These are phyloP conservation scores for Amanita pseudoporphyria DNA, from an alignment of 768 basidiomycete genomes.

Conservation along the genomic window DNA sequence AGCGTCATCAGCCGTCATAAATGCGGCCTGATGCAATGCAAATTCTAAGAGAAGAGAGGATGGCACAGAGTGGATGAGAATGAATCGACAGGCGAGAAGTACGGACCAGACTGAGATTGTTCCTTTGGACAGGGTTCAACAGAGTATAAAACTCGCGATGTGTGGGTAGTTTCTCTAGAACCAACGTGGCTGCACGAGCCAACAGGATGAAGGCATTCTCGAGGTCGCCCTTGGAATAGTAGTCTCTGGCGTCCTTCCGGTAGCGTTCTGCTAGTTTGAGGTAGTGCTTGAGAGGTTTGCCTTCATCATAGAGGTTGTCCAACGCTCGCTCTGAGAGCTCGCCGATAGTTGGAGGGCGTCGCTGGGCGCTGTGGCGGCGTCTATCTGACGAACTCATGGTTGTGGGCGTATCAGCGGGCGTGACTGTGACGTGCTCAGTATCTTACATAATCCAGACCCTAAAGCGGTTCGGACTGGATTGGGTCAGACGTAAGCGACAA, in stretches of 20 bases:
- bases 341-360: conserved; percentile 48
- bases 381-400: conserved; percentile 7
- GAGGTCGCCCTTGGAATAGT: conserved; percentile 41
- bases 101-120: conserved; percentile 65
- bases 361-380: conserved; percentile 1
- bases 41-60: neutral
- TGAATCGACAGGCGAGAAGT: conserved; percentile 4
- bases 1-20: neutral
- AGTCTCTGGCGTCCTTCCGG: conserved; percentile 43
- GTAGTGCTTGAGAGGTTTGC: conserved; percentile 54
- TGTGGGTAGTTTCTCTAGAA: conserved; percentile 67
- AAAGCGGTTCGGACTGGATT: too few relatives aligned
- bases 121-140: conserved; percentile 47
- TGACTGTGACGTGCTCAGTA: too few relatives aligned
- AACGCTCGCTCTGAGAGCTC: conserved; percentile 58
- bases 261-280: conserved; percentile 56
- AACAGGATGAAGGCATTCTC: conserved; percentile 66
- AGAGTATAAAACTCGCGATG: conserved; percentile 56
- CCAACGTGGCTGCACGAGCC: conserved; percentile 67
- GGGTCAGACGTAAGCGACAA: too few relatives aligned
- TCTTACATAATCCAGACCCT: too few relatives aligned
- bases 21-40: neutral
- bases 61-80: conserved; percentile 3
- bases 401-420: neutral
- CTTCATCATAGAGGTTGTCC: conserved; percentile 45